Evolutionary conservation across 139 green algal genomes (phyloP).

Genomic region (Dunaliella primolecta): DNA sequence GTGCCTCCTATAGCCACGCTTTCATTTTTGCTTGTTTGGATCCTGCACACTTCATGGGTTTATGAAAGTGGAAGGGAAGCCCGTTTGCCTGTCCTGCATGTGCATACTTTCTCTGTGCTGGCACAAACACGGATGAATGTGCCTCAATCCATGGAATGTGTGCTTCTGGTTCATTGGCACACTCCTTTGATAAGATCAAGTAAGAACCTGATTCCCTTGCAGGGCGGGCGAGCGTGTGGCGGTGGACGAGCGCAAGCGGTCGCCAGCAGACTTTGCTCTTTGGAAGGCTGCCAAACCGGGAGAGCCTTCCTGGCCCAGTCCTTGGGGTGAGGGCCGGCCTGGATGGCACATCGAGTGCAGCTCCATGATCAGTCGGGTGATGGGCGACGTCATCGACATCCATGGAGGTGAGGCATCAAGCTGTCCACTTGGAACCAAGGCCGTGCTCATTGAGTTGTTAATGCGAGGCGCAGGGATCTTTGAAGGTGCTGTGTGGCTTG

Average conservation of each 20-base stretch:
- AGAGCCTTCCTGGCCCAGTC: constrained; percentile 87
- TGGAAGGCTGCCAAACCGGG: constrained; percentile 92
- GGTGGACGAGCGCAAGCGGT: constrained; percentile 83
- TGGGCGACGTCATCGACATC: constrained; percentile 86
- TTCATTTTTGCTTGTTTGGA: too few relatives aligned
- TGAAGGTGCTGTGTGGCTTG: background rate
- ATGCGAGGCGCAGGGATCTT: constrained; percentile 7
- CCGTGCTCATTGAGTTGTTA: constrained; percentile 10
- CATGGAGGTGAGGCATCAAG: constrained; percentile 65
- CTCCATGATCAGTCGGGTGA: constrained; percentile 81
- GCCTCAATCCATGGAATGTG: too few relatives aligned
- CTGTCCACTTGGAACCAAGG: background rate
- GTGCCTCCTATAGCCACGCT: too few relatives aligned
- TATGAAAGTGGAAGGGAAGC: too few relatives aligned
- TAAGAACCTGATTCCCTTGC: background rate
- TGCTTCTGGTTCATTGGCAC: too few relatives aligned
- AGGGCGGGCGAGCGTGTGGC: constrained; percentile 85
- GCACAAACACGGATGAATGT: too few relatives aligned
- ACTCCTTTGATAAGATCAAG: too few relatives aligned
- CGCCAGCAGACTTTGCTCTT: constrained; percentile 93
- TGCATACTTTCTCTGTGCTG: too few relatives aligned
- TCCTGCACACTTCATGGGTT: too few relatives aligned
- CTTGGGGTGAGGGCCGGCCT: constrained; percentile 80
- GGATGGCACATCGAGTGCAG: constrained; percentile 97
- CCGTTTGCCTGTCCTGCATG: too few relatives aligned